Evolutionary conservation across 1,284 basidiomycete species (phyloP), one percentile per base, ranked within the genome.

Genomic region (Heterobasidion irregulare): DNA sequence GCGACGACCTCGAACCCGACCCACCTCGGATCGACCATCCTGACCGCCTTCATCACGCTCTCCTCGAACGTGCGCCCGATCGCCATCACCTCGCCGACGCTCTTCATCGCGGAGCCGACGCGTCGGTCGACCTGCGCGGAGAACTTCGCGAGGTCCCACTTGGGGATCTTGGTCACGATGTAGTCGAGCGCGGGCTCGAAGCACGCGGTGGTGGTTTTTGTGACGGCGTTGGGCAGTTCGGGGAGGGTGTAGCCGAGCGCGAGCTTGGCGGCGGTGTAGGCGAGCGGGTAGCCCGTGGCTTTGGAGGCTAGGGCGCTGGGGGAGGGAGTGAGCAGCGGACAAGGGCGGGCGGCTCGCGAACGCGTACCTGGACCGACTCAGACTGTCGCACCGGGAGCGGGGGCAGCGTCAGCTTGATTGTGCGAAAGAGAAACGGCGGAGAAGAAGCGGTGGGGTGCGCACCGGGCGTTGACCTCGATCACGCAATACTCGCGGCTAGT

Each of bases 151-250:
- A 99, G 77, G 73, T 99, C 97, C 95, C 97, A 99, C 73, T 98
- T 98, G 63, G 97, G 97, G 64, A 99, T 99, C 77, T 99, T 99
- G 57, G 94, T 98, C 61, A 99, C 96, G 67, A 99, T 97, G 74
- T 99, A 99, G 74, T 99, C 97, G 53, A 99, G 80, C 12, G 94
- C 95, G n/a, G 97, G 96, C 70, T 99, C 97, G 72, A 99, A 99
- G 74, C 97, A 99, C 1, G 97, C 97, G 7, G 96, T 99, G 5
- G 97, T 99, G 13, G 94, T 96, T 77, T 99, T 99, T 54, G 97
- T 99, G 58, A 99, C 97, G 35, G 96, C 94, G 72, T 99, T 99
- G 33, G 96, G 96, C 38, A 98, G 80, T 77, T 99, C 96, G 13
- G 96, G 96, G 36, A 99, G 86, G 16, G 97, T 98, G 73, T 98